A percentile compares a stretch with the other conserved stretches of the same genome.
These are phyloP conservation scores for Nicotiana undulata DNA, from an alignment of 257 asterid species.

Conservation along the genomic window DNA sequence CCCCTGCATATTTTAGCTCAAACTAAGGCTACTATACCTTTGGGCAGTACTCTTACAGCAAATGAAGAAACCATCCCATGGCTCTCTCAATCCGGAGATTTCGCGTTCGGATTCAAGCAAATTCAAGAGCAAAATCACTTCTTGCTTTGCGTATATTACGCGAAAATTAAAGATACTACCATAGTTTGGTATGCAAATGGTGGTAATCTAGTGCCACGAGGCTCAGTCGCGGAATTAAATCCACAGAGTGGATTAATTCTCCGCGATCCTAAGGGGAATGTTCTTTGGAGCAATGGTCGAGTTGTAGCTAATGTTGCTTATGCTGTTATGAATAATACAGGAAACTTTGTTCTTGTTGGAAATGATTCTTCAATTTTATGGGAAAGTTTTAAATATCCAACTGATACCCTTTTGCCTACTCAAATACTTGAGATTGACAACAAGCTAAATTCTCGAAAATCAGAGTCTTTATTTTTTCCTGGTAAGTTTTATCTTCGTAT, in stretches of 20 bases:
- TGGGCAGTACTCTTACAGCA: conserved; percentile 33
- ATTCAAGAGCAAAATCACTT: conserved; percentile 21
- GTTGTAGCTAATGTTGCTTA: conserved; percentile 13
- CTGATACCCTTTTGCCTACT: conserved; percentile 31
- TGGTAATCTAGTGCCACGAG: conserved; percentile 26
- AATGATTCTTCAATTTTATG: conserved; percentile 25
- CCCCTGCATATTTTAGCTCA: conserved; percentile 19
- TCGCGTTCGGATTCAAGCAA: conserved; percentile 48
- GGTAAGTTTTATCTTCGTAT: conserved; percentile 45
- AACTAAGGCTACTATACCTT: conserved; percentile 10
- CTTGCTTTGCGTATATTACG: conserved; percentile 44
- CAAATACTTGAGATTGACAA: conserved; percentile 10
- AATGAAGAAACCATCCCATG: conserved; percentile 26
- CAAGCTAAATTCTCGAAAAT: conserved; percentile 6
- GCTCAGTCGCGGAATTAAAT: conserved; percentile 27
- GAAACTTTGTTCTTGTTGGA: conserved; percentile 34
- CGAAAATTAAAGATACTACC: conserved; percentile 35
- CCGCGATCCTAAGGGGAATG: conserved; percentile 20
- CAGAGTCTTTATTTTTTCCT: conserved; percentile 19
- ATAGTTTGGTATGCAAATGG: conserved; percentile 38
- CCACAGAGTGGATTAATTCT: conserved; percentile 30
- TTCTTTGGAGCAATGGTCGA: conserved; percentile 14
- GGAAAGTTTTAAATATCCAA: conserved; percentile 38
- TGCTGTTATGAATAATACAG: conserved; percentile 44
- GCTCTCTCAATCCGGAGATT: conserved; percentile 46